These are phyloP conservation scores for Dalbergia cultrata DNA, from an alignment of 306 rosid species.

Conservation along the genomic window DNA sequence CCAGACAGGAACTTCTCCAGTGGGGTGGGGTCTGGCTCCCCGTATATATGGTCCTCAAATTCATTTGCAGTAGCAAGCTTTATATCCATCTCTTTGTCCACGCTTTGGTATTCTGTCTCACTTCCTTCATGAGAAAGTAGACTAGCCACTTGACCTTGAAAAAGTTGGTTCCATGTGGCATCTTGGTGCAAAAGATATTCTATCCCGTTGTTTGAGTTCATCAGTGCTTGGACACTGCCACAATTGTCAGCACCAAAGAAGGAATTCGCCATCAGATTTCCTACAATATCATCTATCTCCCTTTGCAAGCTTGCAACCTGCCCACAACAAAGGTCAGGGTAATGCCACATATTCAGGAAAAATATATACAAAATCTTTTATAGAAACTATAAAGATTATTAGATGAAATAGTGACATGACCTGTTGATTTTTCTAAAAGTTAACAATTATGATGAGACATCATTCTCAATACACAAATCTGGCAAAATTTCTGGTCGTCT, in stretches of 20 bases:
- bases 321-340: slow-evolving; percentile 5
- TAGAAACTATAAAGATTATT: no score
- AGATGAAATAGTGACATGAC: no score
- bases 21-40: slow-evolving; percentile 49
- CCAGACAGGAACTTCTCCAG: slow-evolving; percentile 61
- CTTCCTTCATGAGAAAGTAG: slow-evolving; percentile 47
- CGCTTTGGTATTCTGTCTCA: slow-evolving; percentile 42
- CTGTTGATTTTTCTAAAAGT: no score
- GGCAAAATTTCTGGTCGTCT: no score
- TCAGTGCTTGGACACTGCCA: slow-evolving; percentile 50
- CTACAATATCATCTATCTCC: slow-evolving; percentile 77
- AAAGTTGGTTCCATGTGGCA: slow-evolving; percentile 45
- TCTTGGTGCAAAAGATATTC: slow-evolving; percentile 56
- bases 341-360: no score
- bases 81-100: slow-evolving; percentile 46
- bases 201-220: slow-evolving; percentile 42
- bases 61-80: slow-evolving; percentile 54
- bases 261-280: slow-evolving; percentile 59
- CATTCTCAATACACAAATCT: no score
- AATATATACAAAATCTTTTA: no score
- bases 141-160: slow-evolving; percentile 54
- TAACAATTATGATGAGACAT: no score
- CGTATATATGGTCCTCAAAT: slow-evolving; percentile 53
- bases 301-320: slow-evolving; percentile 84
- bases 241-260: slow-evolving; percentile 29